phyloP scores from a whole-genome alignment of 345 rosid genomes.

The Populus alba region DNA sequence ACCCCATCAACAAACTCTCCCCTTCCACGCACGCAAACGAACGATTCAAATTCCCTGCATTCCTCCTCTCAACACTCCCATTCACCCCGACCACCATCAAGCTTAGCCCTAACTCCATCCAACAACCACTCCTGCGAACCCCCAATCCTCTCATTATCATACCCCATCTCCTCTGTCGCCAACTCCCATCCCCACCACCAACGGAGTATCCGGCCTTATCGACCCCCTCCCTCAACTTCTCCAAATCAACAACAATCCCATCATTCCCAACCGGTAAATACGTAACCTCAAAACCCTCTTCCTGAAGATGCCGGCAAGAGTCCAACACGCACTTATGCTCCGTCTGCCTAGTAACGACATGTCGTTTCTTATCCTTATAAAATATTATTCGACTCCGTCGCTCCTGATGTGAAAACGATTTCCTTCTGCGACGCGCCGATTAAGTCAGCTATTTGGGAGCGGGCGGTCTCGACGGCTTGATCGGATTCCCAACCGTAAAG shows the following conservation, averaged over 20 bases:
- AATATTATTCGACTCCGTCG: conserved; percentile 93
- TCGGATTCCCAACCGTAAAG: conserved; percentile 98
- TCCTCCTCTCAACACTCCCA: conserved; percentile 77
- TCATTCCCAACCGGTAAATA: conserved; percentile 70
- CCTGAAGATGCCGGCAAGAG: conserved; percentile 92
- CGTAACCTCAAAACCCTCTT: conserved; percentile 92
- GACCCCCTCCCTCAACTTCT: conserved; percentile 43
- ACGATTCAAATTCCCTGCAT: conserved; percentile 77
- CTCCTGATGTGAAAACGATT: conserved; percentile 88
- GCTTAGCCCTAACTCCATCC: conserved; percentile 61
- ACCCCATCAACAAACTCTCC: conserved; percentile 94
- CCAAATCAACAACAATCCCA: conserved; percentile 66
- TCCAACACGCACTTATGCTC: conserved; percentile 97
- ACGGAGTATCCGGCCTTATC: conserved; percentile 76
- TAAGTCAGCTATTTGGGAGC: conserved; percentile 66
- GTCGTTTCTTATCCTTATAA: conserved; percentile 81
- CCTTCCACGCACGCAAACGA: conserved; percentile 98
- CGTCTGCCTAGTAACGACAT: conserved; percentile 88
- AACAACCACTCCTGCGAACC: conserved; percentile 66
- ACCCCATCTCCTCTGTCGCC: conserved; percentile 84
- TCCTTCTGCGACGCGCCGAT: conserved; percentile 87
- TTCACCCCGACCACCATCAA: conserved; percentile 89
- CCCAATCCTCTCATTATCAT: conserved; percentile 66
- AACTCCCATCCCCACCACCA: conserved; percentile 86
- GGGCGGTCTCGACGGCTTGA: conserved; percentile 74